A percentile compares a stretch with the other conserved stretches of the same genome.
Evolutionary conservation across 495 filamentous ascomycete genomes (phyloP).

Genomic region (Penicillium maclennaniae): DNA sequence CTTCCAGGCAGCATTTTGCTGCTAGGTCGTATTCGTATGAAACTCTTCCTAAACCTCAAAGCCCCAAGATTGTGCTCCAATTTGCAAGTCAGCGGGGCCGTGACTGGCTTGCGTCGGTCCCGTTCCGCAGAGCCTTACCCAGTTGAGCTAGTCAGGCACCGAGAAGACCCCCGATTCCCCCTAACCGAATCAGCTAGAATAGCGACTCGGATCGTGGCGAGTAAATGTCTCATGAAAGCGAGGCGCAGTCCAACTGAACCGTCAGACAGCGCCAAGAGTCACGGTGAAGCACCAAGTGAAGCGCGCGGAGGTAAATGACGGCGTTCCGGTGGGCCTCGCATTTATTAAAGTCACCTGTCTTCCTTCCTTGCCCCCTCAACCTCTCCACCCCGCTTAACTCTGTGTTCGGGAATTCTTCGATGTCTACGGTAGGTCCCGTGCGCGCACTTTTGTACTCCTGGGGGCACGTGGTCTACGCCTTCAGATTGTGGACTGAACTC

Average conservation of each 20-base stretch:
- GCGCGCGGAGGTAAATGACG: constrained; percentile 8
- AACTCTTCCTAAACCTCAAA: neutral
- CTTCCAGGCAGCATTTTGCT: too few relatives aligned
- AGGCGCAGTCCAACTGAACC: neutral
- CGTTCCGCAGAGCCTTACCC: neutral
- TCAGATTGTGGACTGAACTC: neutral
- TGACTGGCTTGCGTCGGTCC: constrained; percentile 8
- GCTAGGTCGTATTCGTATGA: neutral
- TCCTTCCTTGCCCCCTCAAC: constrained; percentile 7
- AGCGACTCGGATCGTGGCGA: neutral
- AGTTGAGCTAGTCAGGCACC: neutral
- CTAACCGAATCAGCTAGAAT: neutral
- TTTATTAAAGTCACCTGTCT: constrained; percentile 19
- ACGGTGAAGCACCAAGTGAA: neutral
- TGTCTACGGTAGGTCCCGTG: neutral
- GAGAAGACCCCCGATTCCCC: neutral
- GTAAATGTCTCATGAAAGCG: neutral
- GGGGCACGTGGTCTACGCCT: constrained; percentile 11
- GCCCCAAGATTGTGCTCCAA: neutral
- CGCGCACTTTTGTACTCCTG: neutral
- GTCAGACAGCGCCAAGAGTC: neutral
- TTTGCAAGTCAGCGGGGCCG: neutral
- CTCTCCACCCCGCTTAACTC: neutral
- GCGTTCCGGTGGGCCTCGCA: constrained; percentile 11
- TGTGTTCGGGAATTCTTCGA: neutral